phyloP scores from a whole-genome alignment of 495 filamentous ascomycete species.

The Patellaria atrata region DNA sequence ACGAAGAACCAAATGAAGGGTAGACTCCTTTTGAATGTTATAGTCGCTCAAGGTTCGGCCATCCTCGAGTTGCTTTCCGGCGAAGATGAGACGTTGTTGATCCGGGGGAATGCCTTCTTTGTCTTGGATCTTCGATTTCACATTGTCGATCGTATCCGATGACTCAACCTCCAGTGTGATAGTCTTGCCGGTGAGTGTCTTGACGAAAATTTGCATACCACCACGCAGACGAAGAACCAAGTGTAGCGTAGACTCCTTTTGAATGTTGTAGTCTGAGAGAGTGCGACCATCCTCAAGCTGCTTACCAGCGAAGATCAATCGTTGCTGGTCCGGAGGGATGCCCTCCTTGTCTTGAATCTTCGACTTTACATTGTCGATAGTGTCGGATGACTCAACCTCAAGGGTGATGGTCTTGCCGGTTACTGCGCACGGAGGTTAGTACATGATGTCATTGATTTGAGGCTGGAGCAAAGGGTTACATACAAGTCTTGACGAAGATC shows the following conservation, averaged over 20 bases:
- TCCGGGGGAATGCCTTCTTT: slow-evolving; percentile 94
- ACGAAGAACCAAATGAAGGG: slow-evolving; percentile 91
- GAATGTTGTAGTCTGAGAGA: slow-evolving; percentile 60
- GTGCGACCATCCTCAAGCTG: slow-evolving; percentile 60
- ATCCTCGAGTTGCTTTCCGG: slow-evolving; percentile 88
- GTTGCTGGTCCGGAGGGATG: slow-evolving; percentile 66
- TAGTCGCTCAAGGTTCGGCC: slow-evolving; percentile 90
- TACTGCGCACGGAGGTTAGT: slow-evolving; percentile 53
- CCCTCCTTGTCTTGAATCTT: slow-evolving; percentile 73
- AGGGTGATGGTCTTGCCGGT: slow-evolving; percentile 98
- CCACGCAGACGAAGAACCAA: slow-evolving; percentile 56
- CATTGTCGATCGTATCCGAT: slow-evolving; percentile 38
- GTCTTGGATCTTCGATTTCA: slow-evolving; percentile 63
- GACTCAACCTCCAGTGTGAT: slow-evolving; percentile 59
- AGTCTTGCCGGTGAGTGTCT: slow-evolving; percentile 59
- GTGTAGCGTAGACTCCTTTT: slow-evolving; percentile 58
- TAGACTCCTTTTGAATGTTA: slow-evolving; percentile 99
- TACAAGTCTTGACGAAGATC: slow-evolving; percentile 55
- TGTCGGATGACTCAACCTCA: slow-evolving; percentile 90
- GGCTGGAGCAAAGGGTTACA: slow-evolving; percentile 26
- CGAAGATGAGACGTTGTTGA: slow-evolving; percentile 90
- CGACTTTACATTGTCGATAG: slow-evolving; percentile 88
- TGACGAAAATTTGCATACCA: slow-evolving; percentile 65
- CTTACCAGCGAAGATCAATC: slow-evolving; percentile 59
- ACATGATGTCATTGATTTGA: slow-evolving; percentile 3